phyloP scores from a whole-genome alignment of 495 filamentous ascomycete species.

The Xylaria longipes region DNA sequence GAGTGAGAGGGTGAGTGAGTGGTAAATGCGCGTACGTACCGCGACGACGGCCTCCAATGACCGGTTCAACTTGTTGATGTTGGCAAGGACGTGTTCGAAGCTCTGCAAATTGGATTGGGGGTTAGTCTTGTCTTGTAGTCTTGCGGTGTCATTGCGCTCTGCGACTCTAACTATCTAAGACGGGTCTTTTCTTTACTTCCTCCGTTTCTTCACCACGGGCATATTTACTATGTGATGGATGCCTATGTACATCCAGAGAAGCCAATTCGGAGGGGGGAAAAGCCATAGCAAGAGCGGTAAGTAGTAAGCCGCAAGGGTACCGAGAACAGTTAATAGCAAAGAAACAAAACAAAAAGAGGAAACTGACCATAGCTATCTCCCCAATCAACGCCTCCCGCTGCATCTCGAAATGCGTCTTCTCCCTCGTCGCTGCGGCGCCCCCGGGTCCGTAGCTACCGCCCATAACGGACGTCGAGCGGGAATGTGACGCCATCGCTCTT shows the following conservation, averaged over 20 bases:
- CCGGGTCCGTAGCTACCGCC: conserved; percentile 25
- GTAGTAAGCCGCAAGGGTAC: not conserved
- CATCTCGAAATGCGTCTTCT: conserved; percentile 72
- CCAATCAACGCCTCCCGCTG: conserved; percentile 78
- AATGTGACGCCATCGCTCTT: conserved; percentile 43
- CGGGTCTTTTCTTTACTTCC: not conserved
- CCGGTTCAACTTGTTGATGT: conserved; percentile 94
- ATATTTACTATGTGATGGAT: too few species aligned
- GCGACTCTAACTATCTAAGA: not conserved
- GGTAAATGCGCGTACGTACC: conserved; percentile 53
- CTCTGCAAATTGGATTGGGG: conserved; percentile 55
- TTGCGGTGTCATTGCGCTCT: not conserved
- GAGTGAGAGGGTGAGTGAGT: not conserved
- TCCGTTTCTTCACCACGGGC: too few species aligned
- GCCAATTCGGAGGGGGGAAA: too few species aligned
- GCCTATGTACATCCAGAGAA: too few species aligned
- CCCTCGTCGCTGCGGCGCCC: conserved; percentile 19
- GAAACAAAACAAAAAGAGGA: conserved; percentile 12
- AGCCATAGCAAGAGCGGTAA: not conserved
- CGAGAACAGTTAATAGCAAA: too few species aligned
- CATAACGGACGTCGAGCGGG: conserved; percentile 42
- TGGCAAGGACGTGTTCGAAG: conserved; percentile 93
- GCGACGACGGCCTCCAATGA: conserved; percentile 91
- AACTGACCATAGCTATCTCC: conserved; percentile 77
- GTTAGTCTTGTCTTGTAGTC: not conserved